These are phyloP conservation scores for Crataegus laevigata DNA, from an alignment of 306 rosid genomes.

Conservation along the genomic window DNA sequence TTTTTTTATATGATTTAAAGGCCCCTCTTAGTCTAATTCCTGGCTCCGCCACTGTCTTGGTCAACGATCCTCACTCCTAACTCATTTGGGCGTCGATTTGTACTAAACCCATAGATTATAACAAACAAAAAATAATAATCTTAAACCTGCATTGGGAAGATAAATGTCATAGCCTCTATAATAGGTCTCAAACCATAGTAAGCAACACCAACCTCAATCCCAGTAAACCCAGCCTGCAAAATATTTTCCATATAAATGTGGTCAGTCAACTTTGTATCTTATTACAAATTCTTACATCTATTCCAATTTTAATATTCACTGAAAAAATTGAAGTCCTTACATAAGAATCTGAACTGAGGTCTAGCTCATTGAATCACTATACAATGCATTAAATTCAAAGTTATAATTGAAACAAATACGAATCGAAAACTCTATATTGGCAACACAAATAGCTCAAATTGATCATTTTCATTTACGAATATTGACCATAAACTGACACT, in stretches of 20 bases:
- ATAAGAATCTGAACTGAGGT: not conserved
- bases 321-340: too few species aligned
- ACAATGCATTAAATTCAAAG: not conserved
- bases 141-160: slow-evolving; percentile 97
- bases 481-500: not conserved
- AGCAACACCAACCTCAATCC: slow-evolving; percentile 98
- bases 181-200: slow-evolving; percentile 88
- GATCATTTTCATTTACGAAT: not conserved
- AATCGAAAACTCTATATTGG: not conserved
- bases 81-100: too few species aligned
- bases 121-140: too few species aligned
- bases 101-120: too few species aligned
- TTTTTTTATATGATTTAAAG: too few species aligned
- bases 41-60: too few species aligned
- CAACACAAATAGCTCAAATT: not conserved
- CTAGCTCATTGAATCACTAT: not conserved
- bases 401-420: not conserved
- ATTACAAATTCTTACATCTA: too few species aligned
- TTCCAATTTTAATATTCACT: too few species aligned
- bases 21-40: too few species aligned
- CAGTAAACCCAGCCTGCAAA: slow-evolving; percentile 94
- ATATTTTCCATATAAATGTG: not conserved
- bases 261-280: slow-evolving; percentile 3
- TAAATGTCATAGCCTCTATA: slow-evolving; percentile 92
- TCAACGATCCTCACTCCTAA: too few species aligned